Evolutionary conservation across 2,329 filamentous ascomycete species (phyloP), one percentile per base, ranked within the genome.

Genomic region (Hypocreales sp.): DNA sequence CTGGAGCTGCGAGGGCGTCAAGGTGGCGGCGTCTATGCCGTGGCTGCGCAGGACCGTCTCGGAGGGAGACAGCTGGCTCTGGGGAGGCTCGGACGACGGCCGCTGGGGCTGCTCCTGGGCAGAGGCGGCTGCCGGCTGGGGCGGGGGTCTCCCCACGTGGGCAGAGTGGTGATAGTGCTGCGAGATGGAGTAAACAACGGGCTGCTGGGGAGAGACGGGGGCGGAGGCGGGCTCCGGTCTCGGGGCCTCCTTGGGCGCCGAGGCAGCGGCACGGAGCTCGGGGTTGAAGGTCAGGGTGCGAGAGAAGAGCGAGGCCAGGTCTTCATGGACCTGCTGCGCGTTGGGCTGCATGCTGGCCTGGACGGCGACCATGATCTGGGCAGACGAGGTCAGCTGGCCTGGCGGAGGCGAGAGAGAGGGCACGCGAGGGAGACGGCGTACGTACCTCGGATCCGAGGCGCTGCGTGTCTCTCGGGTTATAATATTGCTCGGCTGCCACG

Each of bases 111-210:
- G 51, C 31, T 48, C 46, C 22, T 40, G 45, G 31, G 34, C 37
- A 14, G 38, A 31, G 5, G 41, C 37, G 22, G 50, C 40, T 22
- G 20, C 16, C 24, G 44, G 42, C 33, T 36, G 45, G 33, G 36
- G 41, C 24, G 47, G 34, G 13, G 53, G 48, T 29, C 61, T 58
- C 13, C 38, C 35, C 17, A 43, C 46, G 47, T 92, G 81, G 24
- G 77, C 61, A 7, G 81, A 83, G 46, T 86, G 82, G 37, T 78
- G 77, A 50, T 92, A 92, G 50, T 92, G 83, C 44, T 81, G 76
- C 8, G 80, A 79, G 39, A 80, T 71, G 32, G 67, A 74, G 56
- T 90, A 92, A 35, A 67, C 61, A 35, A 81, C 75, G 25, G 53
- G 58, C 31, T 24, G 25, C n/a, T 21, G 14, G 17, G 54, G 51